Evolutionary conservation across 2,329 filamentous ascomycete genomes (phyloP).

Genomic region (Hymenoscyphus infarciens): DNA sequence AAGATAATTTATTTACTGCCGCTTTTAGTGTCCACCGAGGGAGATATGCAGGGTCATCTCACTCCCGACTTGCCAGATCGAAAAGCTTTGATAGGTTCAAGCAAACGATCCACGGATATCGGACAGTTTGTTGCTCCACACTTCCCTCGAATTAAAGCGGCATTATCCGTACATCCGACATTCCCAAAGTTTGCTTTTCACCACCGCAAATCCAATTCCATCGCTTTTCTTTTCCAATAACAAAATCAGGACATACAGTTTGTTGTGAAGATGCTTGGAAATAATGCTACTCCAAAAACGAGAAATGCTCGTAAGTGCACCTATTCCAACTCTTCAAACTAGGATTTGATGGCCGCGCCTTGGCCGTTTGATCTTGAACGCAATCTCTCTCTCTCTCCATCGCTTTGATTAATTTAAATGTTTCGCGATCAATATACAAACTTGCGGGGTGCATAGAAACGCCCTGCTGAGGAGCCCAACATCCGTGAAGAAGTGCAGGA

Average conservation of each 20-base stretch:
- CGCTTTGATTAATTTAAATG: neutral
- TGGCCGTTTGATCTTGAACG: neutral
- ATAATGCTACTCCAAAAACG: slow-evolving; percentile 14
- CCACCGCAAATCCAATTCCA: neutral
- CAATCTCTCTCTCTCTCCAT: neutral
- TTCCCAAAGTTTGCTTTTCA: neutral
- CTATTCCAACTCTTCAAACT: neutral
- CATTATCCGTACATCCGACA: neutral
- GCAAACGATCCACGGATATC: neutral
- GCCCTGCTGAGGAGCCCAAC: neutral
- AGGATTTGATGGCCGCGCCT: neutral
- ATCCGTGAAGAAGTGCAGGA: neutral
- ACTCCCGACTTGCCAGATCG: too few relatives aligned
- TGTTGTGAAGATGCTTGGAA: slow-evolving; percentile 5
- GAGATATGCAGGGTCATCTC: neutral
- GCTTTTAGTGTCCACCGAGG: too few relatives aligned
- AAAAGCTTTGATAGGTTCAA: too few relatives aligned
- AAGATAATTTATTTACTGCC: too few relatives aligned
- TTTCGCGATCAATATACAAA: neutral
- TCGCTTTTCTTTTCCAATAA: neutral
- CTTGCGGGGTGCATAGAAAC: neutral
- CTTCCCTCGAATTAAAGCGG: neutral
- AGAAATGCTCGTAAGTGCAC: slow-evolving; percentile 27
- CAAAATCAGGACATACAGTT: neutral
- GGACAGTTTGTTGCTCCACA: neutral